A percentile compares a stretch with the other conserved stretches of the same genome.
phyloP scores from a whole-genome alignment of 1,284 basidiomycete genomes.

The Chiua sp. region DNA sequence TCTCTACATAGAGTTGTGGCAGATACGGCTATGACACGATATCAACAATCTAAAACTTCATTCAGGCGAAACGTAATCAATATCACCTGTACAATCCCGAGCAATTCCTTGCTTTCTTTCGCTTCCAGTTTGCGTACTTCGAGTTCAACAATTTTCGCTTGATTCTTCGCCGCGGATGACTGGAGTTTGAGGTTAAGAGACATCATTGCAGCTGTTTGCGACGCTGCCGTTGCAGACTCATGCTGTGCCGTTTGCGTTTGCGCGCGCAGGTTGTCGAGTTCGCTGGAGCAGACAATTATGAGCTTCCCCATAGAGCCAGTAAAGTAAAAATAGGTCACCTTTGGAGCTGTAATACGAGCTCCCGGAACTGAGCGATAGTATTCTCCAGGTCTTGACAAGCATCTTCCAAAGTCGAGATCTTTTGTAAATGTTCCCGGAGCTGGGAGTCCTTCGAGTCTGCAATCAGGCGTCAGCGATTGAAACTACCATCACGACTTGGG shows the following conservation, averaged over 20 bases:
- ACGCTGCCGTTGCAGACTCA: slow-evolving; percentile 76
- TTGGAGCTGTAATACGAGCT: slow-evolving; percentile 85
- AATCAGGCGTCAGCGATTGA: slow-evolving; percentile 4
- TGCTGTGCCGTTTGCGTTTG: slow-evolving; percentile 86
- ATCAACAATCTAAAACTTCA: slow-evolving; percentile 1
- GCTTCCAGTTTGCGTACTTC: slow-evolving; percentile 88
- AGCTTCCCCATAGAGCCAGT: background rate
- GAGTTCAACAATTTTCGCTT: slow-evolving; percentile 86
- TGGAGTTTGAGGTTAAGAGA: slow-evolving; percentile 94
- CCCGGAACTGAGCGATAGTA: slow-evolving; percentile 91
- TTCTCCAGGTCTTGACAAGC: slow-evolving; percentile 83
- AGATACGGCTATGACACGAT: slow-evolving; percentile 71
- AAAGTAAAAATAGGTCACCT: slow-evolving; percentile 49
- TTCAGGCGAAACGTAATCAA: background rate
- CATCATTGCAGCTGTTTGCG: slow-evolving; percentile 85
- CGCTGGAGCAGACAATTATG: slow-evolving; percentile 52
- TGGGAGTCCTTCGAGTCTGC: slow-evolving; percentile 76
- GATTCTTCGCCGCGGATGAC: slow-evolving; percentile 87
- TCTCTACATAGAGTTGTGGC: slow-evolving; percentile 84
- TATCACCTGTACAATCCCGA: slow-evolving; percentile 69
- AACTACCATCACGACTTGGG: background rate
- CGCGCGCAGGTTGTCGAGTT: slow-evolving; percentile 80
- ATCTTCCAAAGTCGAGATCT: slow-evolving; percentile 76
- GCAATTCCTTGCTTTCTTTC: slow-evolving; percentile 77
- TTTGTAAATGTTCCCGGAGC: slow-evolving; percentile 69